These are phyloP conservation scores for Pisolithus sp. DNA, from an alignment of 768 basidiomycete genomes.

Conservation along the genomic window DNA sequence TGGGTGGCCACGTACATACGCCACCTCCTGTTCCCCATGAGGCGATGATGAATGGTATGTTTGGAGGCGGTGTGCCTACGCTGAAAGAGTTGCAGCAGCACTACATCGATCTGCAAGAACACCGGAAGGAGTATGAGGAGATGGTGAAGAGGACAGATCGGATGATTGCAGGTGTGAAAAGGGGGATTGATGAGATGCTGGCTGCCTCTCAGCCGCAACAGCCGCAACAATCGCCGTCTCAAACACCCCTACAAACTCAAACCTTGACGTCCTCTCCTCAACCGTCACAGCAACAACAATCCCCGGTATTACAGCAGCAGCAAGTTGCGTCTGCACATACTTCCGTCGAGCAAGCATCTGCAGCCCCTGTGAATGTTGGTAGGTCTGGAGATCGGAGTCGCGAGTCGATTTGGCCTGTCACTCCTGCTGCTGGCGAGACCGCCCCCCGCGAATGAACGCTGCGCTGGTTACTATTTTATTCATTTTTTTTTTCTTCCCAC, in stretches of 20 bases:
- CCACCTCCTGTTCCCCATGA: conserved; percentile 27
- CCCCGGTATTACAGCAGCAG: background rate
- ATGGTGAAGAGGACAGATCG: conserved; percentile 70
- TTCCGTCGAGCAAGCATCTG: background rate
- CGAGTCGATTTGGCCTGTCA: conserved; percentile 6
- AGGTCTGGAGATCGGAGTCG: conserved; percentile 6
- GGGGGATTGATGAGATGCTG: conserved; percentile 72
- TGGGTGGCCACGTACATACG: conserved; percentile 27
- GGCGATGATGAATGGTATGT: conserved; percentile 19
- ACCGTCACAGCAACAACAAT: conserved; percentile 5
- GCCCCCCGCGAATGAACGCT: background rate
- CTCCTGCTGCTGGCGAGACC: background rate
- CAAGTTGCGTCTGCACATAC: background rate
- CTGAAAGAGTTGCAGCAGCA: conserved; percentile 64
- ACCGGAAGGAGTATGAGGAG: conserved; percentile 62
- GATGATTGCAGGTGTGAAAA: conserved; percentile 65
- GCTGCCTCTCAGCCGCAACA: conserved; percentile 23
- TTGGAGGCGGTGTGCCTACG: conserved; percentile 34
- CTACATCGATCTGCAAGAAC: conserved; percentile 56
- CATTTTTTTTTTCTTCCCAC: background rate
- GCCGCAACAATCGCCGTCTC: conserved; percentile 15
- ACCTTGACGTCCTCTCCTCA: conserved; percentile 15
- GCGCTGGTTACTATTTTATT: background rate
- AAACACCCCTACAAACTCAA: conserved; percentile 20
- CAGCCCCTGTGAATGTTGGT: conserved; percentile 1